Conservation (phyloP, 345 rosid species). For the Erodium maritimum region DNA sequence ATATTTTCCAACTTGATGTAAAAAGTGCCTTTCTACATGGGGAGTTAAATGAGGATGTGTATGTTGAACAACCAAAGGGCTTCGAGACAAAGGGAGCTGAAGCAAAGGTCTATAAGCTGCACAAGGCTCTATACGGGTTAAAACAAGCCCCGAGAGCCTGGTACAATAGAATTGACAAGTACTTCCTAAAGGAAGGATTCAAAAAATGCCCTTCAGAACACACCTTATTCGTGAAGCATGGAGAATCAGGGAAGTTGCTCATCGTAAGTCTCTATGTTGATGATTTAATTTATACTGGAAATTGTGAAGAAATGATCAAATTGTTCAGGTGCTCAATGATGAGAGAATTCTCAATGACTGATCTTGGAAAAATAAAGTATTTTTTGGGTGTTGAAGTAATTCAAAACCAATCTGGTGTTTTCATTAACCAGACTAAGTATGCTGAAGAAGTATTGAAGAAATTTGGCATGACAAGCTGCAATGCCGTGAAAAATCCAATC, state of each 20-base stretch:
- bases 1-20: too few relatives aligned
- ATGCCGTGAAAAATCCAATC: neutral
- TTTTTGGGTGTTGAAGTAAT: neutral
- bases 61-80: neutral
- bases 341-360: neutral
- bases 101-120: neutral
- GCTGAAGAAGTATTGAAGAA: neutral
- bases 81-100: neutral
- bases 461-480: neutral
- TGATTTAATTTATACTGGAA: neutral
- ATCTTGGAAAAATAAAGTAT: neutral
- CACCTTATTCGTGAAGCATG: too few relatives aligned
- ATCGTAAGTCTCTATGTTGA: neutral
- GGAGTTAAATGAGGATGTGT: too few relatives aligned
- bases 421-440: neutral
- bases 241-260: neutral
- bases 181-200: neutral
- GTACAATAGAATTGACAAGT: neutral
- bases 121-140: neutral
- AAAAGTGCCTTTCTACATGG: too few relatives aligned
- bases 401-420: neutral
- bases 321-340: neutral
- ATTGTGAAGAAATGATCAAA: neutral
- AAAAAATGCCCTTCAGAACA: neutral
- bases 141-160: too few relatives aligned